These are phyloP conservation scores for Melaleuca alternifolia DNA, from an alignment of 345 rosid genomes.

Conservation along the genomic window DNA sequence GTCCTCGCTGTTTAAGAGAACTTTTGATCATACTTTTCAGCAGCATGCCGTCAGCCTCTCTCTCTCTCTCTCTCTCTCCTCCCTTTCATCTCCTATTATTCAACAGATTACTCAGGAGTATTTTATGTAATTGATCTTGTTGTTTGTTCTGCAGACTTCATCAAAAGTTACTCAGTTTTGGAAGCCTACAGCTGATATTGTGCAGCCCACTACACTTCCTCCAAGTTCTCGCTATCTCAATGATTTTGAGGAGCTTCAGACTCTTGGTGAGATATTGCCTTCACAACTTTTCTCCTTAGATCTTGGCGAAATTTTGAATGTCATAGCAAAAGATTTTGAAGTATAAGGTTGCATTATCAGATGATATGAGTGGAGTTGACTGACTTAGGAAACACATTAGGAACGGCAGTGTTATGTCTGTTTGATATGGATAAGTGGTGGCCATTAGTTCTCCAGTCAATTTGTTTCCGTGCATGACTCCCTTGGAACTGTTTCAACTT, in stretches of 20 bases:
- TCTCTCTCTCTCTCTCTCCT: neutral
- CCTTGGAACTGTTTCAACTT: neutral
- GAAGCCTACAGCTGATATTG: conserved; percentile 56
- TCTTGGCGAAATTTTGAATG: neutral
- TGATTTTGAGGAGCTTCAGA: conserved; percentile 91
- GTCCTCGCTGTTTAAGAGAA: conserved; percentile 46
- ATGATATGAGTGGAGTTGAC: neutral
- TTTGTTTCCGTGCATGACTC: neutral
- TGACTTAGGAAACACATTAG: neutral
- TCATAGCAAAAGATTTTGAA: neutral
- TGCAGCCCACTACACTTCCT: conserved; percentile 31
- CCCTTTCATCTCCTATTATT: neutral
- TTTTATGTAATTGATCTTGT: neutral
- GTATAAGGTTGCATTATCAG: neutral
- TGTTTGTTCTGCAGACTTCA: conserved; percentile 36
- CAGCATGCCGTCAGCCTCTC: conserved; percentile 44
- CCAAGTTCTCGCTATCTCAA: conserved; percentile 83
- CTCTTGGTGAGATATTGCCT: conserved; percentile 51
- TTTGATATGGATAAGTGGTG: neutral
- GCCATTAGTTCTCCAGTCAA: neutral
- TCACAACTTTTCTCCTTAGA: neutral
- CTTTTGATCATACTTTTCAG: conserved; percentile 65
- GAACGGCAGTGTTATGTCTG: neutral
- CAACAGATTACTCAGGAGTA: neutral
- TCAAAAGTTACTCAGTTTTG: conserved; percentile 81